phyloP scores from a whole-genome alignment of 352 stramenopile species.

The Phytophthora europaea region DNA sequence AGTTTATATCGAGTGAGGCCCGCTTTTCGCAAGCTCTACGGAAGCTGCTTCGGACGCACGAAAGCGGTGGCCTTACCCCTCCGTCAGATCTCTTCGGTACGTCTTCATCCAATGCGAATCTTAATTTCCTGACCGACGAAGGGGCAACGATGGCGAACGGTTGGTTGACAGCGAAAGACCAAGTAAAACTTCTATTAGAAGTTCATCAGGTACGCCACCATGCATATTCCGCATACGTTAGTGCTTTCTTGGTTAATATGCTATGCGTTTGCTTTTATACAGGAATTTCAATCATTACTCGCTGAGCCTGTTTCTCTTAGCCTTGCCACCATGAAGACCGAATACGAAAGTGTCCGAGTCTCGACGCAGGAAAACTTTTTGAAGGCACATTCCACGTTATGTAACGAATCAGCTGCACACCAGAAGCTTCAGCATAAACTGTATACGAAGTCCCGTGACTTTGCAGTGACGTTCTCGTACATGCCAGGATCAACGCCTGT shows the following conservation, averaged over 20 bases:
- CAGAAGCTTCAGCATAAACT: constrained; percentile 74
- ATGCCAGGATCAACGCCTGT: constrained; percentile 37
- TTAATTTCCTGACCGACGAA: constrained; percentile 54
- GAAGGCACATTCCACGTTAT: constrained; percentile 58
- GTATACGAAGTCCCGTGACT: constrained; percentile 61
- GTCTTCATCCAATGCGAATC: constrained; percentile 31
- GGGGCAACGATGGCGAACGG: constrained; percentile 60
- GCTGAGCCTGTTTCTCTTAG: constrained; percentile 78
- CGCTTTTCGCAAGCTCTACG: constrained; percentile 61
- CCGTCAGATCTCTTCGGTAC: constrained; percentile 57
- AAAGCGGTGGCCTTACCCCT: constrained; percentile 36
- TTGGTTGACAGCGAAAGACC: constrained; percentile 70
- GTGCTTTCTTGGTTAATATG: not conserved
- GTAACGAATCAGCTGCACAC: constrained; percentile 52
- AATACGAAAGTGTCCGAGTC: constrained; percentile 71
- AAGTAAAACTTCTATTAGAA: constrained; percentile 68
- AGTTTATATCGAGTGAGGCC: constrained; percentile 71
- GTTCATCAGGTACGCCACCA: constrained; percentile 58
- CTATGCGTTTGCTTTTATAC: not conserved
- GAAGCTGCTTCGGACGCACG: constrained; percentile 65
- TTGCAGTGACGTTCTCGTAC: constrained; percentile 38
- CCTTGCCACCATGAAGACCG: constrained; percentile 80
- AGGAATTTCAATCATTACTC: constrained; percentile 85
- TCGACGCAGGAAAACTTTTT: constrained; percentile 77
- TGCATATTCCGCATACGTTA: not conserved